Conservation (phyloP, 208 protist species). For the Trypanosoma cruzi region DNA sequence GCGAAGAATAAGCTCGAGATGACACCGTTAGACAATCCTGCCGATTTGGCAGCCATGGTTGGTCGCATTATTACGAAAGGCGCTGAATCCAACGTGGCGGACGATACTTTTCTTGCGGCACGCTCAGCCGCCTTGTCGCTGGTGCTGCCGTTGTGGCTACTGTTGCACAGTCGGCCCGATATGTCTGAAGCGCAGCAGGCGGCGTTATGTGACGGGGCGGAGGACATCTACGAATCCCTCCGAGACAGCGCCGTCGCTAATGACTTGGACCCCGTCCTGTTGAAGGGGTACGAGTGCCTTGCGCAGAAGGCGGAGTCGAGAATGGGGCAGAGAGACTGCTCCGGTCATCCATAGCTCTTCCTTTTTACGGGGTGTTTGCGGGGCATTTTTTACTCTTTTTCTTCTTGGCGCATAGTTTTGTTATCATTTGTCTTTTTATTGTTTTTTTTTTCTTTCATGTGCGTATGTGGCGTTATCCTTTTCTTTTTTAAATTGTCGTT, state of each 20-base stretch:
- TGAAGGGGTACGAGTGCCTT: constrained; percentile 16
- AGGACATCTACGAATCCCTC: constrained; percentile 7
- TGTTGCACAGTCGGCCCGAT: background rate
- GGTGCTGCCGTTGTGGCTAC: constrained; percentile 14
- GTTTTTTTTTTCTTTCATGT: constrained; percentile 1
- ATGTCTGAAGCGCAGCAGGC: background rate
- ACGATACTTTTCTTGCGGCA: background rate
- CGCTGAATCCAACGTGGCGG: background rate
- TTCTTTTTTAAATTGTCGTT: too few relatives aligned
- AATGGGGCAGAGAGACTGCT: background rate
- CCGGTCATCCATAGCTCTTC: background rate
- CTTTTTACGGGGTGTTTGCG: background rate
- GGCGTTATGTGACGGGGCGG: background rate
- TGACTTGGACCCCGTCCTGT: constrained; percentile 3
- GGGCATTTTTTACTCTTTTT: constrained; percentile 4
- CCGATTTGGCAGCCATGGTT: constrained; percentile 6
- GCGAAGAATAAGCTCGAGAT: background rate
- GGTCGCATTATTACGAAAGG: constrained; percentile 3
- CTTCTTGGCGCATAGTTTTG: constrained; percentile 17
- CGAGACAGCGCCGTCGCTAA: background rate
- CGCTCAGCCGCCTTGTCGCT: constrained; percentile 14
- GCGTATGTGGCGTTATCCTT: too few relatives aligned
- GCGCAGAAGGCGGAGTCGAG: background rate
- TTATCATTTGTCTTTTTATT: constrained; percentile 19
- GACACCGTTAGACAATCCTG: background rate